Percentiles rank a stretch among this genome's conserved stretches.
These are phyloP conservation scores for Alloteropsis semialata DNA, from an alignment of 176 grass and related monocot species.

Conservation along the genomic window DNA sequence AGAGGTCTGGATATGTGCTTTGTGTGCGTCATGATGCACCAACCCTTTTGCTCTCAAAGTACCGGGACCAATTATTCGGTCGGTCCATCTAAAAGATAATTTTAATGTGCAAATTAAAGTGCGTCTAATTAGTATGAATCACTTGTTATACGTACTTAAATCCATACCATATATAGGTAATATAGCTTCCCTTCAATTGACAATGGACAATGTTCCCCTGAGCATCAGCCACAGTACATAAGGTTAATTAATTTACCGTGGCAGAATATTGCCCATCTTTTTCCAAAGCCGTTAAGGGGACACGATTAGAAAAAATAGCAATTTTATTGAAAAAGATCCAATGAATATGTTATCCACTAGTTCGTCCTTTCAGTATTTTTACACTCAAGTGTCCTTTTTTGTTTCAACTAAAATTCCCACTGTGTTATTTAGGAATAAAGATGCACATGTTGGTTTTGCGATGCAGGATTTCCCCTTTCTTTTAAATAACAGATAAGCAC, in stretches of 20 bases:
- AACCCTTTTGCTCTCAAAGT: not conserved
- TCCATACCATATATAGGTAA: not conserved
- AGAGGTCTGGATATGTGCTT: not conserved
- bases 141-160: not conserved
- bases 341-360: not conserved
- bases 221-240: too few relatives aligned
- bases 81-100: not conserved
- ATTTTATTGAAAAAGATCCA: not conserved
- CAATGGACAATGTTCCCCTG: not conserved
- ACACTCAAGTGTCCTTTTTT: too few relatives aligned
- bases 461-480: too few relatives aligned
- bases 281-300: too few relatives aligned
- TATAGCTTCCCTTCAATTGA: not conserved
- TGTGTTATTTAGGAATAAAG: too few relatives aligned
- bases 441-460: too few relatives aligned
- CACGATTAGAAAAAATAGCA: not conserved
- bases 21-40: slow-evolving; percentile 19
- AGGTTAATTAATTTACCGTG: not conserved
- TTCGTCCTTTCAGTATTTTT: not conserved
- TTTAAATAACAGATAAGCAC: too few relatives aligned
- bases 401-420: too few relatives aligned
- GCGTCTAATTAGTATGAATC: not conserved
- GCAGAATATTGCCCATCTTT: too few relatives aligned
- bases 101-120: not conserved
- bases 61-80: slow-evolving; percentile 30